Conservation (phyloP, 208 protist genomes). For the Polymyxa betae region DNA sequence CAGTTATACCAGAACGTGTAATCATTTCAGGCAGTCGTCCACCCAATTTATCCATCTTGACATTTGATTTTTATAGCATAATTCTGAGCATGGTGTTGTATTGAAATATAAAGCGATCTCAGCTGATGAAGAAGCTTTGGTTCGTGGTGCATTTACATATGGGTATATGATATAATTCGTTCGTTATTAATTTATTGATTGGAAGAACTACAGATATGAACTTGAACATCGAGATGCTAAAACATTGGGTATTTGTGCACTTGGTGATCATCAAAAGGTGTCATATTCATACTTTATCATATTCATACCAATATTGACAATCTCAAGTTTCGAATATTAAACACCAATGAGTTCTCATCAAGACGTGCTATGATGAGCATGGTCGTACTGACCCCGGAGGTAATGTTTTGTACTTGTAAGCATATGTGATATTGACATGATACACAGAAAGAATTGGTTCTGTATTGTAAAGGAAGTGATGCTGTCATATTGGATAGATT, state of each 20-base stretch:
- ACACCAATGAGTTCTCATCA: conserved; percentile 56
- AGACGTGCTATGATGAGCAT: conserved; percentile 52
- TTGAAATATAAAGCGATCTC: conserved; percentile 47
- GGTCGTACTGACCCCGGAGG: conserved; percentile 40
- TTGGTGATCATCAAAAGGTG: conserved; percentile 19
- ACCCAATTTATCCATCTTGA: too few species aligned
- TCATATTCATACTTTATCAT: too few species aligned
- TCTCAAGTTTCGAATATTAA: neutral
- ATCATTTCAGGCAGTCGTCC: too few species aligned
- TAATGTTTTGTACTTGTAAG: neutral
- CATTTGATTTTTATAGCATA: neutral
- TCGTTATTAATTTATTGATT: neutral
- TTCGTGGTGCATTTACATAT: conserved; percentile 34
- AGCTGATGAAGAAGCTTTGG: conserved; percentile 37
- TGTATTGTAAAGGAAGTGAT: conserved; percentile 64
- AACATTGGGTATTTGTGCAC: neutral
- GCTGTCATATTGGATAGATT: conserved; percentile 55
- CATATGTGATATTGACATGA: neutral
- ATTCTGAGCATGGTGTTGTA: neutral
- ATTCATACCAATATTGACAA: too few species aligned
- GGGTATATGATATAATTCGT: neutral
- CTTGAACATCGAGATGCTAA: neutral
- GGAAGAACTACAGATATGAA: neutral
- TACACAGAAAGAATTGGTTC: neutral
- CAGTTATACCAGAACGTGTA: conserved; percentile 7